phyloP scores from a whole-genome alignment of 2,329 filamentous ascomycete species.

The Neoscytalidium dimidiatum region DNA sequence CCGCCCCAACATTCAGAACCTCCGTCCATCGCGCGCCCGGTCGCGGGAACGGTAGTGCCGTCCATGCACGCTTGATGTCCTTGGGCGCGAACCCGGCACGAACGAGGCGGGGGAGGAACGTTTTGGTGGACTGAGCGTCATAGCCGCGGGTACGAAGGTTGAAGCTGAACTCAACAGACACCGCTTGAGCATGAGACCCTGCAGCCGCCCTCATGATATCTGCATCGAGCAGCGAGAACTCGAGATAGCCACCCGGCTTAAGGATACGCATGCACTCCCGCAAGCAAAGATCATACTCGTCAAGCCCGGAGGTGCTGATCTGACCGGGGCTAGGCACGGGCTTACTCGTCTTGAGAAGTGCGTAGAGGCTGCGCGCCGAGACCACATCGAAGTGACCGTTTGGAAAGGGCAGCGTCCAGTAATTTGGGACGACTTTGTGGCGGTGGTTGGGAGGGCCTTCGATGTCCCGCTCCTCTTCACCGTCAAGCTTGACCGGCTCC shows the following conservation, averaged over 20 bases:
- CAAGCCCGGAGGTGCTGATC: slow-evolving; percentile 34
- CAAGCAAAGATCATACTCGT: slow-evolving; percentile 87
- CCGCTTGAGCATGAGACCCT: slow-evolving; percentile 75
- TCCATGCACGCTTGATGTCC: slow-evolving; percentile 82
- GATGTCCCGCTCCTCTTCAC: slow-evolving; percentile 54
- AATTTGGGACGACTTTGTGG: slow-evolving; percentile 72
- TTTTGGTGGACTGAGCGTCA: slow-evolving; percentile 79
- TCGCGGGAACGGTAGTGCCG: slow-evolving; percentile 79
- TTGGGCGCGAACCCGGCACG: slow-evolving; percentile 67
- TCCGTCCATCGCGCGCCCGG: slow-evolving; percentile 41
- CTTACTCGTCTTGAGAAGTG: slow-evolving; percentile 70
- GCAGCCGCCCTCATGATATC: slow-evolving; percentile 86
- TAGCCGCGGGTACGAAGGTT: slow-evolving; percentile 87
- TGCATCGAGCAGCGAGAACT: slow-evolving; percentile 87
- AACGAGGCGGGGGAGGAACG: slow-evolving; percentile 73
- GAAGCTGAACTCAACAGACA: slow-evolving; percentile 90
- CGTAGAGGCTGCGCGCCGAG: slow-evolving; percentile 83
- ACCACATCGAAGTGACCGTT: slow-evolving; percentile 88
- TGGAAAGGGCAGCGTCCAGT: slow-evolving; percentile 82
- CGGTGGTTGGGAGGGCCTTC: slow-evolving; percentile 85
- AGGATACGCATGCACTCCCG: slow-evolving; percentile 86
- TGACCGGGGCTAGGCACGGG: slow-evolving; percentile 45
- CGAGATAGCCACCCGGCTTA: slow-evolving; percentile 89
- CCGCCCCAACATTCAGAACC: slow-evolving; percentile 36
- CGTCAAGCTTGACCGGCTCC: slow-evolving; percentile 32